These are phyloP conservation scores for Coelastrella sp. DNA, from an alignment of 139 green algal species.

Conservation along the genomic window DNA sequence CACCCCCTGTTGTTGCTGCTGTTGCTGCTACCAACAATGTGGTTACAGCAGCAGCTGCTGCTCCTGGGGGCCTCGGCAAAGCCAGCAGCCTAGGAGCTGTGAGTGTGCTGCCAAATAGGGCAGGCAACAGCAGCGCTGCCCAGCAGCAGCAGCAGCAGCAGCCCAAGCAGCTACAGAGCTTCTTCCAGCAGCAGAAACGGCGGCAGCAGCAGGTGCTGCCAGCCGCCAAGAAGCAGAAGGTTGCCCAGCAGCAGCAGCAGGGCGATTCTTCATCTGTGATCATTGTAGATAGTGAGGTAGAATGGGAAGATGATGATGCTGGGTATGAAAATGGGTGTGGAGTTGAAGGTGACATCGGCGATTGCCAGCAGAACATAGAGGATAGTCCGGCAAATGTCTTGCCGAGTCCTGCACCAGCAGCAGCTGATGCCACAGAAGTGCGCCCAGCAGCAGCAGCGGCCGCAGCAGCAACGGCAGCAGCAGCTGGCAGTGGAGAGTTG, in stretches of 20 bases:
- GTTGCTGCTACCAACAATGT: not conserved
- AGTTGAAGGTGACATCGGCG: no score
- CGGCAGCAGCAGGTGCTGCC: conserved; percentile 23
- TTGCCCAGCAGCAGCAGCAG: not conserved
- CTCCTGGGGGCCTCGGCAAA: not conserved
- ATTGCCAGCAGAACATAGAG: not conserved
- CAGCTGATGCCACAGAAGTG: no score
- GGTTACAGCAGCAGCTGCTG: not conserved
- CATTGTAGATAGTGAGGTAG: not conserved
- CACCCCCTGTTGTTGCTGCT: not conserved
- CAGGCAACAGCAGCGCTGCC: not conserved
- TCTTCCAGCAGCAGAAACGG: conserved; percentile 21
- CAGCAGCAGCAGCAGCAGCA: not conserved
- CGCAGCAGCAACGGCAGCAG: conserved; percentile 1
- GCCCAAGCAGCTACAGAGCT: not conserved
- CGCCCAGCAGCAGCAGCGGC: not conserved
- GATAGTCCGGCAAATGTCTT: no score
- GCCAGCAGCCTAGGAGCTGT: not conserved
- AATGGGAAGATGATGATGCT: conserved; percentile 1
- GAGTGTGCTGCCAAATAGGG: not conserved
- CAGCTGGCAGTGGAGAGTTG: not conserved
- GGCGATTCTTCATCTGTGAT: not conserved
- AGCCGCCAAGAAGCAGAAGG: not conserved
- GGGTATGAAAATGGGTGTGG: not conserved
- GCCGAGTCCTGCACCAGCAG: conserved; percentile 22